phyloP scores from a whole-genome alignment of 805 yeast genomes.

The Nakazawaea ambrosiae region DNA sequence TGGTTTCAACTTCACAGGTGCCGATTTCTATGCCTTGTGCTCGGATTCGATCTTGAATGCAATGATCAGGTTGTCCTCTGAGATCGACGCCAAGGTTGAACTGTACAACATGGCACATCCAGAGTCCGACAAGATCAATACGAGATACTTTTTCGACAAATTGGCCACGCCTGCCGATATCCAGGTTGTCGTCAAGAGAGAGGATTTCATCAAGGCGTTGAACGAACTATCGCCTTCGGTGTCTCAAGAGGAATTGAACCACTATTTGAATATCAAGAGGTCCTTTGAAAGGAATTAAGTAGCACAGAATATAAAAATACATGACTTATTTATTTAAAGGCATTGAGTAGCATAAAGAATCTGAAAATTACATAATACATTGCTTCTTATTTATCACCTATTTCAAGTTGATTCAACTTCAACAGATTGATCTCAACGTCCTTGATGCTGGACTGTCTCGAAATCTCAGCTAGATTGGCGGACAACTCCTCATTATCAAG shows the following conservation, averaged over 20 bases:
- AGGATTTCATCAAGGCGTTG: conserved; percentile 75
- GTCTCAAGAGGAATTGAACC: conserved; percentile 77
- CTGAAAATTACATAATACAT: too few relatives aligned
- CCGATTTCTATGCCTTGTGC: conserved; percentile 94
- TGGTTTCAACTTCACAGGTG: conserved; percentile 93
- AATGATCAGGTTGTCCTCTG: conserved; percentile 82
- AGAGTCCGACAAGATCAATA: conserved; percentile 38
- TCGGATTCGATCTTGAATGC: conserved; percentile 95
- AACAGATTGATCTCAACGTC: conserved; percentile 6
- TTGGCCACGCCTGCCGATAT: conserved; percentile 62
- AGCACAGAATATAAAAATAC: too few relatives aligned
- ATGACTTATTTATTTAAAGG: too few relatives aligned
- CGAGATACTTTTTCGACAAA: conserved; percentile 89
- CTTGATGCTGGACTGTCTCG: background rate
- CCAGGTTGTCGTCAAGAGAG: conserved; percentile 57
- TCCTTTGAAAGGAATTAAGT: background rate
- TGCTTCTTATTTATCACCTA: background rate
- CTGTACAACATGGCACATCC: conserved; percentile 34
- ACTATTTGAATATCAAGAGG: conserved; percentile 70
- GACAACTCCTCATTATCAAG: background rate
- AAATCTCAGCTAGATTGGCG: background rate
- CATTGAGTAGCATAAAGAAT: too few relatives aligned
- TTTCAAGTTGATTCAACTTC: background rate
- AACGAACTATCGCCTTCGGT: conserved; percentile 75
- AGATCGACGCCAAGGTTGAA: conserved; percentile 60